Evolutionary conservation across 169 alveolate genomes (phyloP).

Genomic region (Cryptosporidium tyzzeri): DNA sequence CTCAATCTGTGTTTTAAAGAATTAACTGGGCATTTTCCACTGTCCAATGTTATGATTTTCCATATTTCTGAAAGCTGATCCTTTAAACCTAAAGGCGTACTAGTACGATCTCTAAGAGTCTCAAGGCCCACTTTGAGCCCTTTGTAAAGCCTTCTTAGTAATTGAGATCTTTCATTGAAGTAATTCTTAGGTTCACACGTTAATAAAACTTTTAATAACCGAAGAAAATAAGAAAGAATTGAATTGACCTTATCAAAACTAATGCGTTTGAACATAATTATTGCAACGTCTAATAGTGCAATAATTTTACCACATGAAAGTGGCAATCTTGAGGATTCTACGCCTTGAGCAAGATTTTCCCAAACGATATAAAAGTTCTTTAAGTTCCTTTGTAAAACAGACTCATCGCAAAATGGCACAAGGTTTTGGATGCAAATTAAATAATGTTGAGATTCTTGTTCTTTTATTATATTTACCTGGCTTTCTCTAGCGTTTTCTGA

Average conservation of each 20-base stretch:
- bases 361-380: slow-evolving; percentile 38
- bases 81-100: not conserved
- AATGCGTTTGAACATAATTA: slow-evolving; percentile 35
- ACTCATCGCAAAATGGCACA: slow-evolving; percentile 45
- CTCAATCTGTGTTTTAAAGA: slow-evolving; percentile 60
- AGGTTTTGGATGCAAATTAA: slow-evolving; percentile 51
- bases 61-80: slow-evolving; percentile 16
- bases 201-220: slow-evolving; percentile 20
- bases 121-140: slow-evolving; percentile 45
- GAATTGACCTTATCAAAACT: slow-evolving; percentile 16
- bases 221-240: slow-evolving; percentile 1
- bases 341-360: slow-evolving; percentile 54
- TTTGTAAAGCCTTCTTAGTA: slow-evolving; percentile 36
- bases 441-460: slow-evolving; percentile 49
- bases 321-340: slow-evolving; percentile 46
- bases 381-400: slow-evolving; percentile 20
- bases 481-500: not conserved
- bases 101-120: not conserved
- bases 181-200: not conserved
- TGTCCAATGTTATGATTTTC: slow-evolving; percentile 7
- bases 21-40: slow-evolving; percentile 47
- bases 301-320: slow-evolving; percentile 28
- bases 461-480: not conserved
- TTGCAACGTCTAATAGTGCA: slow-evolving; percentile 67
- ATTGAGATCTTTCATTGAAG: slow-evolving; percentile 8